Percentiles rank a stretch among this genome's conserved stretches.
These are phyloP conservation scores for Oenanthe javanica DNA, from an alignment of 140 eudicot genomes.

Conservation along the genomic window DNA sequence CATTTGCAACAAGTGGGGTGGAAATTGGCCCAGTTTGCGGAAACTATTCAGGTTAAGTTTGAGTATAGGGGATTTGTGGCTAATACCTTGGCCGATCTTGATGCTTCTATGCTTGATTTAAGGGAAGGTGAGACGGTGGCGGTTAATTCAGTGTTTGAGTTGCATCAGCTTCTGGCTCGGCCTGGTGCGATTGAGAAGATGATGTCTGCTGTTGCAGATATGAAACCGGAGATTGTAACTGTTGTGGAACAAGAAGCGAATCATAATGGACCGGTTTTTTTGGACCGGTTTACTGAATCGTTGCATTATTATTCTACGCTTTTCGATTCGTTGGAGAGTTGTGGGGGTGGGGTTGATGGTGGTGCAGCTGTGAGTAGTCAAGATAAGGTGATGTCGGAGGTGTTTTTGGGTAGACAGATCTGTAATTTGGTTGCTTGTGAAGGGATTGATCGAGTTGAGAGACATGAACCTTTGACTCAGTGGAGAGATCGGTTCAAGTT, in stretches of 20 bases:
- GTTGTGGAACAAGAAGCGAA: conserved; percentile 76
- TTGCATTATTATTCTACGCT: conserved; percentile 70
- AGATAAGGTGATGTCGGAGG: conserved; percentile 69
- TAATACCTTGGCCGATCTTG: conserved; percentile 53
- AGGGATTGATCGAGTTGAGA: conserved; percentile 62
- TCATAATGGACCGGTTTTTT: conserved; percentile 56
- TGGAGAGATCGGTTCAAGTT: conserved; percentile 48
- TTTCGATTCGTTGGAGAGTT: conserved; percentile 69
- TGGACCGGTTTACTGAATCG: conserved; percentile 74
- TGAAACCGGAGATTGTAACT: conserved; percentile 59
- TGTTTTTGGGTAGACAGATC: conserved; percentile 64
- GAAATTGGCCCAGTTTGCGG: conserved; percentile 74
- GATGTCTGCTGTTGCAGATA: conserved; percentile 28
- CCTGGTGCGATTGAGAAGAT: conserved; percentile 61
- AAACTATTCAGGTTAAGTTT: conserved; percentile 51
- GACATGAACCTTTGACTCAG: conserved; percentile 61
- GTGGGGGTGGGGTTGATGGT: conserved; percentile 21
- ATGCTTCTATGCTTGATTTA: conserved; percentile 48
- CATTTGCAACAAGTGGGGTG: conserved; percentile 67
- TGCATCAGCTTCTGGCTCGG: conserved; percentile 52
- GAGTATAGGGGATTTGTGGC: conserved; percentile 67
- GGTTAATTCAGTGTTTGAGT: conserved; percentile 67
- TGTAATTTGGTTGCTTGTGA: conserved; percentile 82
- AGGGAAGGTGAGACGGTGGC: conserved; percentile 59
- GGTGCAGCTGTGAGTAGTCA: conserved; percentile 20